Evolutionary conservation across 106 monocot genomes (phyloP).

Genomic region (Hemerocallis citrina): DNA sequence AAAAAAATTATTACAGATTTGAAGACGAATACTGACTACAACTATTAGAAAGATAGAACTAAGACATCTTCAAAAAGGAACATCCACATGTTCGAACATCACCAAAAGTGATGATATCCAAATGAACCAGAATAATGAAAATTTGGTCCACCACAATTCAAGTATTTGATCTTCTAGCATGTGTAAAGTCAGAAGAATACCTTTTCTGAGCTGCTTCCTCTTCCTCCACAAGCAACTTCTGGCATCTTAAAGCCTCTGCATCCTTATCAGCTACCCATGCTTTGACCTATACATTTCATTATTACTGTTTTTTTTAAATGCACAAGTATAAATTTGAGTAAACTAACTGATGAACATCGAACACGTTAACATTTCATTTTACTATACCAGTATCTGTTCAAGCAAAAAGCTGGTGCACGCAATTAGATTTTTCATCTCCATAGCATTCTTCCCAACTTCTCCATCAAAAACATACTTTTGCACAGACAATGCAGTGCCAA

Average conservation of each 20-base stretch:
- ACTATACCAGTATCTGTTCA: slow-evolving; percentile 72
- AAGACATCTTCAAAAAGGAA: neutral
- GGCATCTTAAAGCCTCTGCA: slow-evolving; percentile 80
- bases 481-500: slow-evolving; percentile 47
- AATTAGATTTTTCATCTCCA: slow-evolving; percentile 72
- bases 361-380: neutral
- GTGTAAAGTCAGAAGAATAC: slow-evolving; percentile 18
- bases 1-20: too few relatives aligned
- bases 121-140: neutral
- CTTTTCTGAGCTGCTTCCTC: slow-evolving; percentile 97
- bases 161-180: neutral
- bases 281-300: slow-evolving; percentile 60
- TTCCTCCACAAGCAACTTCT: slow-evolving; percentile 90
- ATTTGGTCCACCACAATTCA: neutral
- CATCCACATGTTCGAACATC: neutral
- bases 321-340: neutral
- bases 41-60: neutral
- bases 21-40: too few relatives aligned
- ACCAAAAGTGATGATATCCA: neutral
- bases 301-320: neutral
- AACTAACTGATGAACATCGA: neutral
- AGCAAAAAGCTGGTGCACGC: slow-evolving; percentile 71
- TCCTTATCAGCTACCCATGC: slow-evolving; percentile 93
- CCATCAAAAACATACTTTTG: slow-evolving; percentile 91
- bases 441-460: slow-evolving; percentile 52